Percentiles rank a stretch among this genome's conserved stretches.
Evolutionary conservation across 176 grass and related monocot species (phyloP).

Genomic region (Zea luxurians): DNA sequence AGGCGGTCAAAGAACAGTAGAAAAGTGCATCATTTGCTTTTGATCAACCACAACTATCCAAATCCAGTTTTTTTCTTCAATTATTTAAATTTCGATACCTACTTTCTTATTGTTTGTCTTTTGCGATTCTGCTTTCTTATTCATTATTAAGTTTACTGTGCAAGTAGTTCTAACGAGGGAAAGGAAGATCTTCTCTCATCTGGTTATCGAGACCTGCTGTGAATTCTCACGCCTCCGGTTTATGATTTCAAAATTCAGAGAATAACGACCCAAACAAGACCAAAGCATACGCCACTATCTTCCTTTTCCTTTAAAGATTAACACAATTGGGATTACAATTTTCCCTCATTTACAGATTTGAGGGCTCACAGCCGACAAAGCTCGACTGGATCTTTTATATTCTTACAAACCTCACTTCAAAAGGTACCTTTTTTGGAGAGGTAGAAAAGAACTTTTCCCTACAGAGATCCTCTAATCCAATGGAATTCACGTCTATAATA

Average conservation of each 20-base stretch:
- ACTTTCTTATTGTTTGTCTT: no score
- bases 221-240: no score
- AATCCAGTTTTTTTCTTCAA: no score
- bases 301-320: constrained; percentile 3
- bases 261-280: neutral
- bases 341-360: constrained; percentile 32
- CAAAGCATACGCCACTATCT: neutral
- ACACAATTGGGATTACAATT: constrained; percentile 22
- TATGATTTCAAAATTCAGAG: neutral
- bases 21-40: no score
- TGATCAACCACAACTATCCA: no score
- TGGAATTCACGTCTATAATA: neutral
- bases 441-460: constrained; percentile 33
- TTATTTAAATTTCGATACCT: no score
- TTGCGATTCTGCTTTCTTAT: no score
- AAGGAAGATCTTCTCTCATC: no score
- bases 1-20: no score
- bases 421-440: neutral
- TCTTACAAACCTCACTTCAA: neutral
- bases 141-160: no score
- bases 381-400: neutral
- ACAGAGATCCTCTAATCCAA: constrained; percentile 12
- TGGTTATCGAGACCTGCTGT: no score
- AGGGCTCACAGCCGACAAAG: constrained; percentile 19
- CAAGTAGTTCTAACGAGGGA: no score